Conservation (phyloP, 176 grass and related monocot species). For the Oryza coarctata region DNA sequence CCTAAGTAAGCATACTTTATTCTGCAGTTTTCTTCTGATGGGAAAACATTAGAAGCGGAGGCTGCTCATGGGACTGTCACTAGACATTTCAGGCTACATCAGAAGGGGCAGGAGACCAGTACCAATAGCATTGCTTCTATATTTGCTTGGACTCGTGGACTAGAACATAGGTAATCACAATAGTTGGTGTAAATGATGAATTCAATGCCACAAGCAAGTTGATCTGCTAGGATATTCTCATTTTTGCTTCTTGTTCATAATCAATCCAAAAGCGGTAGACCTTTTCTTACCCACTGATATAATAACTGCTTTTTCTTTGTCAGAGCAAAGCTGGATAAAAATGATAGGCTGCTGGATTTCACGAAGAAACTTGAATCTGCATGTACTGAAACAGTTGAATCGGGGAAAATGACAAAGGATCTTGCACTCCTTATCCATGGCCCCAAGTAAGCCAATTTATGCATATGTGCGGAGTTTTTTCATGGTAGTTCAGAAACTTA, state of each 20-base stretch:
- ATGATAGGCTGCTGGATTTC: constrained; percentile 68
- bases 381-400: constrained; percentile 88
- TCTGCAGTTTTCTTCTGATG: constrained; percentile 86
- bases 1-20: constrained; percentile 28
- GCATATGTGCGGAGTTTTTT: neutral
- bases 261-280: neutral
- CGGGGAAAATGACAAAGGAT: constrained; percentile 98
- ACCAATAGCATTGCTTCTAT: constrained; percentile 99
- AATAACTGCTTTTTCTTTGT: constrained; percentile 15
- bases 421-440: constrained; percentile 93
- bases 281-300: constrained; percentile 12
- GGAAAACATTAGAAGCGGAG: constrained; percentile 92
- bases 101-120: constrained; percentile 96
- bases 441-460: constrained; percentile 66
- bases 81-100: constrained; percentile 83
- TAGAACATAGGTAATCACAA: constrained; percentile 70
- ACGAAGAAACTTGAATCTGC: constrained; percentile 83
- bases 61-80: constrained; percentile 98
- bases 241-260: neutral
- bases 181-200: constrained; percentile 4
- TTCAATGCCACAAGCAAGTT: neutral
- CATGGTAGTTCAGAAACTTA: constrained; percentile 21
- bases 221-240: neutral
- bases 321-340: constrained; percentile 91
- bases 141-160: constrained; percentile 96